Evolutionary conservation across 1,284 basidiomycete genomes (phyloP), one percentile per base, ranked within the genome.

Genomic region (Austropuccinia psidii): DNA sequence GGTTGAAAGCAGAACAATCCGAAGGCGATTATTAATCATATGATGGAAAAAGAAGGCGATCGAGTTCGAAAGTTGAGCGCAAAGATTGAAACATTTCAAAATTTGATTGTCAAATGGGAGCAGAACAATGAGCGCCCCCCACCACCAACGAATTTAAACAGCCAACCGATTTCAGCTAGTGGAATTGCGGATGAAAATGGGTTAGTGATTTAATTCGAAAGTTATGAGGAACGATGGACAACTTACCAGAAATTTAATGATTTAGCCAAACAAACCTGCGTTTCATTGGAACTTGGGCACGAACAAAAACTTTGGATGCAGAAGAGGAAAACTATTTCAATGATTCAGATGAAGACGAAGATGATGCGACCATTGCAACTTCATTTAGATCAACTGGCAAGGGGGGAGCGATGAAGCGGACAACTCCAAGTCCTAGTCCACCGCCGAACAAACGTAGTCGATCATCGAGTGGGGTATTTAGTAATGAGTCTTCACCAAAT

Each of bases 71-170:
- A 83, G 65, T 84, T 98, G 19, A 85, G 89, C 0, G 83, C 85
- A 77, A 84, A 84, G 33, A 84, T 84, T 1, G 83, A 85, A 70
- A 85, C 88, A 55, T 92, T 94, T 80, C 84, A 86, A 54, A 84
- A 86, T 45, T 86, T 98, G 77, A 86, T 91, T 62, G 82, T 85
- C 47, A 87, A 90, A 69, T 93, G 89, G 86, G 93, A 98, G 81
- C 91, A 93, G 83, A 95, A 93, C 81, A 88, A 88, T 76, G 91
- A 94, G 4, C 49, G 27, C 39, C 29, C 47, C 45, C 37, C 27
- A 17, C 47, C 29, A 4, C 4, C 19, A 19, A 27, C 39, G 15
- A 13, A 1, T 35, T 39, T 41, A 37, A 15, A 31, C 35, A 21
- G 24, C 17, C n/a, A 55, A n/a, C 52, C 54, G 21, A 73, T 52